Base-by-base conservation (phyloP, 2,329 filamentous ascomycete species). In the Zymoseptoria brevis region DNA sequence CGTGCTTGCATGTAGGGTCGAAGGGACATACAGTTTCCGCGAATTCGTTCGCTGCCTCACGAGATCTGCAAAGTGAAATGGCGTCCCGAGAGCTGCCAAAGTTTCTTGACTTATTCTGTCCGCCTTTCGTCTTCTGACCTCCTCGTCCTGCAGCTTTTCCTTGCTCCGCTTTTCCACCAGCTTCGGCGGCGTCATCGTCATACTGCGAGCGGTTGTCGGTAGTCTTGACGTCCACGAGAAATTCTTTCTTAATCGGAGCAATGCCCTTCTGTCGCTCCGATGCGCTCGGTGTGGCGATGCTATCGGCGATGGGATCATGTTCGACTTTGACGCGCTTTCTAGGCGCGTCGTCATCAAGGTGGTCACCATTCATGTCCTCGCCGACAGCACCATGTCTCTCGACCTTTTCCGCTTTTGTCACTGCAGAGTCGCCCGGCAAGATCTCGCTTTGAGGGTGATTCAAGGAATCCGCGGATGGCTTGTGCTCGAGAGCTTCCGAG, bases 41-140 rank as follows among this genome's bases (percentile, higher is more conserved):
- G 73, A 96, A 96, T 71, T 97, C 93, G 45, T 88, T 80, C 62
- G 79, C 82, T 68, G 85, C 82, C 19, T 83, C 83, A 61, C 89
- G 81, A 56, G 86, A 90, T 67, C 85, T 84, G 75, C 93, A 97
- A 8, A 97, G 82, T 49, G 83, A 83, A 57, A 92, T 80, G 29
- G 83, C 83, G 71, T 97, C 93, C 61, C 84, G 82, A 50, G 90
- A 94, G 63, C 80, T 85, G 55, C 91, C 91, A 72, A 94, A 96
- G 50, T 83, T 83, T 59, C 93, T 87, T 65, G 84, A 84, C 64
- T 87, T 91, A 74, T 97, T 96, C 75, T 96, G 91, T 35, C 89
- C 89, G 51, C 80, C 80, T 64, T 84, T 76, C 70, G 86, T 87
- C 69, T 83, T 80, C 71, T 70, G 66, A 48, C 69, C 70, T 30